These are phyloP conservation scores for Botrytis cinerea DNA, from an alignment of 2,329 filamentous ascomycete species.

Conservation along the genomic window DNA sequence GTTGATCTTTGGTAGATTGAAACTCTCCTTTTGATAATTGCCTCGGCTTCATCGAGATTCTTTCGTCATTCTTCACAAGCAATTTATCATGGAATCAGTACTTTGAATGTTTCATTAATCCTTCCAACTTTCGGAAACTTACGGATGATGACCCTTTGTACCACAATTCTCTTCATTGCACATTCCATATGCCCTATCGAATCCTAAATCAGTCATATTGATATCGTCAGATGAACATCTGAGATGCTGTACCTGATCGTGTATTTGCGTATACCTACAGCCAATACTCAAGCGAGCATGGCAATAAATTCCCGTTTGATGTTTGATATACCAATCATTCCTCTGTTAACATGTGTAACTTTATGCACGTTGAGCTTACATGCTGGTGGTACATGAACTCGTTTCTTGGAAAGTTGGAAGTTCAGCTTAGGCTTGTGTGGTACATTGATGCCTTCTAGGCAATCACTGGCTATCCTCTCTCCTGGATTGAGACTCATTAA, in stretches of 20 bases:
- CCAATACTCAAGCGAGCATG: constrained; percentile 16
- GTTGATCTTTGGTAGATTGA: background rate
- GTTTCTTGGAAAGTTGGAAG: constrained; percentile 18
- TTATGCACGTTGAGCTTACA: constrained; percentile 2
- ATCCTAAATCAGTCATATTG: constrained; percentile 13
- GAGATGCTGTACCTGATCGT: constrained; percentile 12
- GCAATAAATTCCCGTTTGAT: constrained; percentile 6
- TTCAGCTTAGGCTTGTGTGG: constrained; percentile 3
- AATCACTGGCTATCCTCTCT: background rate
- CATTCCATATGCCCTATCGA: constrained; percentile 8
- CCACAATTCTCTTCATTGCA: background rate
- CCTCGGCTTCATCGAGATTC: background rate
- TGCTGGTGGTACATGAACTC: background rate
- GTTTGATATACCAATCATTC: background rate
- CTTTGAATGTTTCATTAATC: background rate
- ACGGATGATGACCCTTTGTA: background rate
- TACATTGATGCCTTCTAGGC: constrained; percentile 2
- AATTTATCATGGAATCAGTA: background rate
- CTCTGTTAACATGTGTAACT: background rate
- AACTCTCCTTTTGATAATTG: background rate
- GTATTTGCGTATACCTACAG: constrained; percentile 7
- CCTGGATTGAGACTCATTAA: background rate
- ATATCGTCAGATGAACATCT: constrained; percentile 18
- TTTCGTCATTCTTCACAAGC: background rate
- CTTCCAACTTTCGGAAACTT: background rate